Evolutionary conservation across 352 stramenopile genomes (phyloP), one percentile per base, ranked within the genome.

Genomic region (Globisporangium irregulare): DNA sequence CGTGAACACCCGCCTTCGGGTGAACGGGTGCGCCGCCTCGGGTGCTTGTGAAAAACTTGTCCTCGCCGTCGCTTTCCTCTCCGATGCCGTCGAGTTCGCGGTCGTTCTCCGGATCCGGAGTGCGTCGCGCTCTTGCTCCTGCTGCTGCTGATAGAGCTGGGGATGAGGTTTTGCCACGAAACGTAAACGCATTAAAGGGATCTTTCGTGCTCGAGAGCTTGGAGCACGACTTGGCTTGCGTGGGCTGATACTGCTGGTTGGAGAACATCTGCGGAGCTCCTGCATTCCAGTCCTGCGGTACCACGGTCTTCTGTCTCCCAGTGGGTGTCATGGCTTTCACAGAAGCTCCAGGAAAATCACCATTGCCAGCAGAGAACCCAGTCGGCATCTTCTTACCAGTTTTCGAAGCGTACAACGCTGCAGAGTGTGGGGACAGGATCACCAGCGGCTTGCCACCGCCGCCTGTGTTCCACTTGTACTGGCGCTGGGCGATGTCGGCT

Each of bases 221-320:
- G 7, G 66, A 71, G 29, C 65, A 70, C 24, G 65, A 70, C 32
- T 70, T 70, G 57, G 67, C 61, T 34, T 68, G 61, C 59, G 32
- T 6, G 32, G 36, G 34, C 12, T 67, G 36, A 2, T 27, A 15
- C 1, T 27, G 15, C 43, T 46, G 67, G 43, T 20, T 68, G 18
- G 9, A 62, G 27, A n/a, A 27, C 3, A 10, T 22, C 24, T 58
- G 51, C 51, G 27, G 54, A 6, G 38, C 6, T 48, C 41, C 41
- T 32, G 25, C 38, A n/a, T 18, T 58, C 63, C 53, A 68, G 27
- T 68, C 63, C 3, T 68, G 63, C 14, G 54, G 63, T 7, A 54
- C 63, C 3, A 56, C 60, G 25, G 29, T 27, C 43, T 22, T 22
- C 29, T 60, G 55, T 20, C 43, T 56, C 15, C 63, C 55, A 1